Evolutionary conservation across 176 grass and related monocot species (phyloP).

Genomic region (Leersia perrieri): DNA sequence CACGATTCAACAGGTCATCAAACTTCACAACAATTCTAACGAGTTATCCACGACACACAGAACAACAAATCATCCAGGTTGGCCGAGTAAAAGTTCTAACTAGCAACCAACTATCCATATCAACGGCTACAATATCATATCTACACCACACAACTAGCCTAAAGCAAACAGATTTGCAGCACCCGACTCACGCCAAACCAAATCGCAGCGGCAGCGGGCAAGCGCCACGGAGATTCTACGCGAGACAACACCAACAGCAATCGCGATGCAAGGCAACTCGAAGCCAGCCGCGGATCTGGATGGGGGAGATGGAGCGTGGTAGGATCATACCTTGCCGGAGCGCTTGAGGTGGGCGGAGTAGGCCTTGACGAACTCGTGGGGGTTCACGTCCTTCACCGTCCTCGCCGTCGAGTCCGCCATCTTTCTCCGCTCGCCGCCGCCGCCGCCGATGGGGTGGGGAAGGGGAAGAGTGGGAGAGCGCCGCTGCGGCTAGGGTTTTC

Average conservation of each 20-base stretch:
- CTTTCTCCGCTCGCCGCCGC: constrained; percentile 13
- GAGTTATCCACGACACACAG: no score
- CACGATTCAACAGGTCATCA: background rate
- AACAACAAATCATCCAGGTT: background rate
- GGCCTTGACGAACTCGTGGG: constrained; percentile 64
- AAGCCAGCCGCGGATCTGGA: background rate
- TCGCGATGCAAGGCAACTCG: background rate
- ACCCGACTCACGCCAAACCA: background rate
- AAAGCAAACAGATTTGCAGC: background rate
- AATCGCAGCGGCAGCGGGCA: background rate
- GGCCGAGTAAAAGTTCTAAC: background rate
- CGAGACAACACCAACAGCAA: background rate
- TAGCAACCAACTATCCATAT: background rate
- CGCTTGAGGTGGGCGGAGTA: constrained; percentile 75
- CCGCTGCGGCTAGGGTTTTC: constrained; percentile 43
- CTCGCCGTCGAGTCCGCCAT: constrained; percentile 31
- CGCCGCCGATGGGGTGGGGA: background rate
- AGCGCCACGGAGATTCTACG: no score
- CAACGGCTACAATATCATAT: background rate
- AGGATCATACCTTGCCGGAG: constrained; percentile 55
- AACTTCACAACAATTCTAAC: background rate
- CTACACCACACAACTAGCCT: fast-evolving
- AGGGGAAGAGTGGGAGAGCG: background rate
- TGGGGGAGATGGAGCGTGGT: background rate
- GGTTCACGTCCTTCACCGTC: constrained; percentile 59